phyloP scores from a whole-genome alignment of 129 eudicot genomes.

The Glebionis coronaria region DNA sequence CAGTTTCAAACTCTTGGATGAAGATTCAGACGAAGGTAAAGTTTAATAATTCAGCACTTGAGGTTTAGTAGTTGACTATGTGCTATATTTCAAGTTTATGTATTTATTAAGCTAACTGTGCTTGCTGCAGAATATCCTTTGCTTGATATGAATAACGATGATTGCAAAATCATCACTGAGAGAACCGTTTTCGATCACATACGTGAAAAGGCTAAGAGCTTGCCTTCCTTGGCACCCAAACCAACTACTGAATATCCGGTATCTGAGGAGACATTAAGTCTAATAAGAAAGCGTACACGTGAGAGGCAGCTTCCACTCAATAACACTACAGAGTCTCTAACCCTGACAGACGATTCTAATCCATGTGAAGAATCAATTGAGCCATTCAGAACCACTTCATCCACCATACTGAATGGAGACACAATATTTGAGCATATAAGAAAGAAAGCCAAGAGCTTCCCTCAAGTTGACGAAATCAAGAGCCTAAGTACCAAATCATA shows the following conservation, averaged over 20 bases:
- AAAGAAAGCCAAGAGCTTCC: conserved; percentile 57
- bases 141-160: conserved; percentile 33
- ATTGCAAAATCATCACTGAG: conserved; percentile 70
- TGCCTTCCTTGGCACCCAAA: conserved; percentile 45
- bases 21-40: conserved; percentile 71
- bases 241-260: conserved; percentile 47
- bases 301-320: conserved; percentile 51
- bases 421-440: conserved; percentile 53
- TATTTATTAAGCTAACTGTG: conserved; percentile 14
- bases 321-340: conserved; percentile 25
- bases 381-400: conserved; percentile 26
- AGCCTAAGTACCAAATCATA: conserved; percentile 24
- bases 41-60: not conserved
- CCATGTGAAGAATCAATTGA: conserved; percentile 29
- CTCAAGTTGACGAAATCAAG: conserved; percentile 44
- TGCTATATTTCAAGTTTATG: conserved; percentile 9
- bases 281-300: conserved; percentile 54
- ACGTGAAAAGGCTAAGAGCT: conserved; percentile 65
- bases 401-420: conserved; percentile 36
- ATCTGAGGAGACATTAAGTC: conserved; percentile 53
- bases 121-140: conserved; percentile 37
- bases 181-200: conserved; percentile 76
- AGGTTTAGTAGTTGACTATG: conserved; percentile 12
- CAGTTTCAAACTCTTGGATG: conserved; percentile 83
- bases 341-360: conserved; percentile 22